A percentile compares a stretch with the other conserved stretches of the same genome.
Conservation (phyloP, 345 rosid species). For the Pistacia integerrima region DNA sequence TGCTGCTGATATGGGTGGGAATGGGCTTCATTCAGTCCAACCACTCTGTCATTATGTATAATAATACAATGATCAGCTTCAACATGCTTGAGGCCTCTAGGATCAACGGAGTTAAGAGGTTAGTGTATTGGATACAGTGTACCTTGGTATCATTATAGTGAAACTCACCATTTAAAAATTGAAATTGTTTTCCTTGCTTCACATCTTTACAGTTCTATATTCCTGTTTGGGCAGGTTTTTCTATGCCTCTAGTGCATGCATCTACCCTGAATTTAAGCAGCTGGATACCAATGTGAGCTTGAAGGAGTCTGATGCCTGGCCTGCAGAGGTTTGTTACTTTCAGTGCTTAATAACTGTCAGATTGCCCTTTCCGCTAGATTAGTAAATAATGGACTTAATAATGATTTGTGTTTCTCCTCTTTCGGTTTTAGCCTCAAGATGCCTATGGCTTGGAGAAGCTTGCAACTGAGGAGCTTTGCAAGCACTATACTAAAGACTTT, state of each 20-base stretch:
- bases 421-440: conserved; percentile 87
- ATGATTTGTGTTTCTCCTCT: not conserved
- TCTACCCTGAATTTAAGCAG: conserved; percentile 98
- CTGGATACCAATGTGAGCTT: conserved; percentile 96
- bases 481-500: conserved; percentile 95
- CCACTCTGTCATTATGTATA: conserved; percentile 97
- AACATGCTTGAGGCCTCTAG: conserved; percentile 97
- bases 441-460: conserved; percentile 99
- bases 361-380: not conserved
- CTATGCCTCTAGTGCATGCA: conserved; percentile 99
- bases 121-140: conserved; percentile 5
- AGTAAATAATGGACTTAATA: conserved; percentile 6
- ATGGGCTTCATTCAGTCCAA: conserved; percentile 99
- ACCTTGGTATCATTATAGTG: not conserved
- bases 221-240: conserved; percentile 59
- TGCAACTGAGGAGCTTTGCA: conserved; percentile 96
- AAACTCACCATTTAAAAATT: not conserved
- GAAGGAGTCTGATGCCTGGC: conserved; percentile 99
- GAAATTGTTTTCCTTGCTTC: not conserved
- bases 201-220: not conserved
- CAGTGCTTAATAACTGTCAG: not conserved
- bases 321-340: conserved; percentile 83
- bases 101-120: conserved; percentile 90
- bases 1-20: conserved; percentile 99
- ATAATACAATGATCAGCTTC: conserved; percentile 98